These are phyloP conservation scores for Umbelopsis sp. DNA, from an alignment of 192 early-diverging fungal genomes.

Conservation along the genomic window DNA sequence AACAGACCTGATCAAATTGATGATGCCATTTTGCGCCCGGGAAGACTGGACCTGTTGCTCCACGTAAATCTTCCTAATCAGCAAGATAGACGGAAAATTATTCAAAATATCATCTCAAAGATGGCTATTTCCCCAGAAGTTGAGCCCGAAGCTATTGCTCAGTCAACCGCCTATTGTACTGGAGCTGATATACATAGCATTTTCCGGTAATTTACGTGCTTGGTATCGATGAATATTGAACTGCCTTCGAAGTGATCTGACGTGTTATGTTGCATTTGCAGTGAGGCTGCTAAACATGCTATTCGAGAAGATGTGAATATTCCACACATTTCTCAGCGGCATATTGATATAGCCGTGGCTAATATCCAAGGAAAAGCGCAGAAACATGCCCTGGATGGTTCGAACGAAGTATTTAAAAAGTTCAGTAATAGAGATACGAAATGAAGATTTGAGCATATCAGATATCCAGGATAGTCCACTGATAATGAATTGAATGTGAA, in stretches of 20 bases:
- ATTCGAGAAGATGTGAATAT: slow-evolving; percentile 37
- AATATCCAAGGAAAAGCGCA: background rate
- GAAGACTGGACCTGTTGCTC: slow-evolving; percentile 87
- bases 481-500: too few relatives aligned
- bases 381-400: background rate
- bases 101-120: slow-evolving; percentile 59
- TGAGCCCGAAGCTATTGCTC: slow-evolving; percentile 52
- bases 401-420: background rate
- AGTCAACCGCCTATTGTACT: slow-evolving; percentile 65
- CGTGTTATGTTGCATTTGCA: slow-evolving; percentile 22
- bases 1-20: slow-evolving; percentile 89
- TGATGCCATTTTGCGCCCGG: slow-evolving; percentile 77
- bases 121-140: slow-evolving; percentile 62
- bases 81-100: slow-evolving; percentile 70
- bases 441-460: background rate
- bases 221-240: background rate
- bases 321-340: background rate
- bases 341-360: background rate
- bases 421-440: slow-evolving; percentile 14
- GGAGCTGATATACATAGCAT: slow-evolving; percentile 78
- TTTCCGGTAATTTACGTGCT: slow-evolving; percentile 44
- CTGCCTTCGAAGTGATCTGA: slow-evolving; percentile 1
- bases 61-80: slow-evolving; percentile 64
- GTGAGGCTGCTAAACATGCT: slow-evolving; percentile 60
- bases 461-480: too few relatives aligned